Base-by-base conservation (phyloP, 1,284 basidiomycete species). In the Pseudozyma sp. region DNA sequence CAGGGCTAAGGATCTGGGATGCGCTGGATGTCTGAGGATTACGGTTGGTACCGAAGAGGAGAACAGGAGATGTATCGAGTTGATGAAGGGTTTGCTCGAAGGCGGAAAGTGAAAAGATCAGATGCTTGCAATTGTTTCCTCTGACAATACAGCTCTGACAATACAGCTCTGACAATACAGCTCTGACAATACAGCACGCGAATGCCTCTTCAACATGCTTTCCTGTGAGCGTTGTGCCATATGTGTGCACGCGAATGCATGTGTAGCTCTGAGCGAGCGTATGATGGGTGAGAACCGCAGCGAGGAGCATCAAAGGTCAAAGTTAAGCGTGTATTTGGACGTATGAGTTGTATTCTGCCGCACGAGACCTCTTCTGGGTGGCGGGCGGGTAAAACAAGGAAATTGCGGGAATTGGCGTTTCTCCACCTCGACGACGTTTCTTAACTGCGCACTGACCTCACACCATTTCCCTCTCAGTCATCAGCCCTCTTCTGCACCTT, bases 1-100 rank as follows among this genome's bases (percentile, higher is more conserved):
- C 86, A 87, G 97, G 58, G 94, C 94, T 0, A 87, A 88, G 31
- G 97, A 99, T 85, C 82, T 88, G 7, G 96, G 97, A 0, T 99
- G 97, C 77, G 87, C 87, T 47, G 97, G 91, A 0, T 97, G 94
- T 82, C 80, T 99, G 84, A 87, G 97, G 56, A 91, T 99, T 30
- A 98, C 96, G 0, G 88, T 99, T 8, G 97, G 97, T 0, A 94
- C 90, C 7, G 88, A 89, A 70, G 89, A 89, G 57, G 97, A 99
- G 87, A 83, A 79, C 52, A 54, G 68, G 66, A 52, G 64, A 47
- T 81, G 76, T 46, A 68, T 84, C 45, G 59, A 70, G 43, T 55
- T 84, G 40, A 74, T 84, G 59, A 60, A 57, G 24, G 54, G 71
- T 42, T 62, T 82, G 45, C 71, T 84, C 19, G 63, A 64, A 11